A percentile compares a stretch with the other conserved stretches of the same genome.
Conservation (phyloP, 352 stramenopile genomes). For the Halophytophthora batemanensis region DNA sequence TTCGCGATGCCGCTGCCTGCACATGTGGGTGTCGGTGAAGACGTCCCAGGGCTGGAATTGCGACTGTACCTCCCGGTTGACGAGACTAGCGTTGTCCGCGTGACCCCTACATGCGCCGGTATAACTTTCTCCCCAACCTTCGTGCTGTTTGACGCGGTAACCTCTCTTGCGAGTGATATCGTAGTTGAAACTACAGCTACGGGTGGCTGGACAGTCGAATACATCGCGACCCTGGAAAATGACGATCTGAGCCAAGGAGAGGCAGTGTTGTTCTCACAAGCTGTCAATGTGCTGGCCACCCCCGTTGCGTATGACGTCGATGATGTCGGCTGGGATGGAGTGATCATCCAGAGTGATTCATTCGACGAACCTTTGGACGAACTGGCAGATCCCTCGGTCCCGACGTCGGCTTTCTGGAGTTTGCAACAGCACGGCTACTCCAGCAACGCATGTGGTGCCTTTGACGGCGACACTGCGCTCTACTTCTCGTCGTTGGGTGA, state of each 20-base stretch:
- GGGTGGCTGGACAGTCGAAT: conserved; percentile 32
- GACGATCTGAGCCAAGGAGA: conserved; percentile 2
- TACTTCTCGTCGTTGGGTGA: conserved; percentile 67
- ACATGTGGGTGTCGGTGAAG: conserved; percentile 32
- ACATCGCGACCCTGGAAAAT: conserved; percentile 19
- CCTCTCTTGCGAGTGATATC: conserved; percentile 12
- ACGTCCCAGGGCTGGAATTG: conserved; percentile 33
- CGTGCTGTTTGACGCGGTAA: conserved; percentile 16
- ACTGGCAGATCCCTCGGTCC: conserved; percentile 8
- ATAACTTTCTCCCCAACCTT: conserved; percentile 34
- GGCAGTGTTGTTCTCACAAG: conserved; percentile 11
- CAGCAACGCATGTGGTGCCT: conserved; percentile 45
- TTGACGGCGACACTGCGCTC: conserved; percentile 38
- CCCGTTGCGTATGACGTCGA: conserved; percentile 34
- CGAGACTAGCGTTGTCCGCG: conserved; percentile 11
- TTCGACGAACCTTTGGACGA: conserved; percentile 49
- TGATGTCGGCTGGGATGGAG: conserved; percentile 38
- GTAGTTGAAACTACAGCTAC: conserved; percentile 10
- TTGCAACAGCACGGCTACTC: conserved; percentile 53
- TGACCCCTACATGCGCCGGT: conserved; percentile 30
- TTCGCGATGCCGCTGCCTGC: conserved; percentile 33
- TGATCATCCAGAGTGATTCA: conserved; percentile 54
- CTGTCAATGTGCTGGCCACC: conserved; percentile 34
- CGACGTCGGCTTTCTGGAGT: conserved; percentile 44
- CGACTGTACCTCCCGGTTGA: conserved; percentile 32